A percentile compares a stretch with the other conserved stretches of the same genome.
These are phyloP conservation scores for Pyricularia grisea DNA, from an alignment of 2,329 filamentous ascomycete genomes.

Conservation along the genomic window DNA sequence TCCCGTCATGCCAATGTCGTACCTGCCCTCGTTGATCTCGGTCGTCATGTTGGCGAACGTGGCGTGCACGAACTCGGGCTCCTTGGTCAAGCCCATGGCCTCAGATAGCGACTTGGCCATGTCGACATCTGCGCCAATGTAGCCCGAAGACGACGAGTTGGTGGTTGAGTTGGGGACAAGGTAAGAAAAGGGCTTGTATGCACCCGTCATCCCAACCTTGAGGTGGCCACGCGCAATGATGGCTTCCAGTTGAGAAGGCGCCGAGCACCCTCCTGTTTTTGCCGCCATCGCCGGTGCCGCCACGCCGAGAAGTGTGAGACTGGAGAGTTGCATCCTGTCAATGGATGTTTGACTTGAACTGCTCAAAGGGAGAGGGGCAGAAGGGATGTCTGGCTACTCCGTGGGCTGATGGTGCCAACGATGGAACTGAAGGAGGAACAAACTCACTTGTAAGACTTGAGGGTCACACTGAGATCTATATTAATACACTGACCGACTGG, in stretches of 20 bases:
- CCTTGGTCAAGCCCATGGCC: constrained; percentile 1
- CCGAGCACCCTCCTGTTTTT: not conserved
- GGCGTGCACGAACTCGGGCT: constrained; percentile 1
- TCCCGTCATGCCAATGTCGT: constrained; percentile 3
- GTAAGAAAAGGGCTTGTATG: constrained; percentile 3
- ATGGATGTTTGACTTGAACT: not conserved
- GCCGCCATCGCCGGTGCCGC: not conserved
- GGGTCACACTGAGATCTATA: not conserved
- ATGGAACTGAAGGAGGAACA: not conserved
- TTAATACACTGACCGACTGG: not conserved
- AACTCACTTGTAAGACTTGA: not conserved
- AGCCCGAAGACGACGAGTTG: not conserved
- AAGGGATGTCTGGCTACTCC: not conserved
- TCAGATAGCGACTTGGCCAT: constrained; percentile 1
- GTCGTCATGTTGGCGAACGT: constrained; percentile 3
- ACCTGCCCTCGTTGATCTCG: not conserved
- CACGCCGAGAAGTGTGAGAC: not conserved
- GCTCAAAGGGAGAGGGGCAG: not conserved
- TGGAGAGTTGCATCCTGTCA: not conserved
- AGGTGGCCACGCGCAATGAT: not conserved
- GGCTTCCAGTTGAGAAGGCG: not conserved
- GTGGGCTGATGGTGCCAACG: not conserved
- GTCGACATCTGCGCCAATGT: constrained; percentile 2
- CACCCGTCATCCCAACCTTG: constrained; percentile 1
- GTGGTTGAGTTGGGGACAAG: not conserved